Conservation (phyloP, 2,329 filamentous ascomycete genomes). For the Fusarium sp. region DNA sequence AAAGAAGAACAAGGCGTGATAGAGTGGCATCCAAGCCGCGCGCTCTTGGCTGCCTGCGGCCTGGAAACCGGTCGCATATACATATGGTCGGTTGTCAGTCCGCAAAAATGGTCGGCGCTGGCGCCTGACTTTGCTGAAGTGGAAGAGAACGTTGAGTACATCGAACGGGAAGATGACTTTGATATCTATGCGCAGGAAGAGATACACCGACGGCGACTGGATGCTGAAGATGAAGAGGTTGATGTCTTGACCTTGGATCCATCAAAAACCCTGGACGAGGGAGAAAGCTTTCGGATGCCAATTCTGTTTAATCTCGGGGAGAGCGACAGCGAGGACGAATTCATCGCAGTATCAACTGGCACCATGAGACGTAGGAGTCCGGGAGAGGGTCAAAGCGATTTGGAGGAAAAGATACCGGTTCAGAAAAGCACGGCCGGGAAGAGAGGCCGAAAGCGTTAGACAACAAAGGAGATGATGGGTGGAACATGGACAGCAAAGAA, state of each 20-base stretch:
- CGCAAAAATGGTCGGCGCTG: conserved; percentile 96
- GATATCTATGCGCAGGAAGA: conserved; percentile 97
- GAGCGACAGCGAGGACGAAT: conserved; percentile 95
- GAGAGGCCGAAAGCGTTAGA: conserved; percentile 51
- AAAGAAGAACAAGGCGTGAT: conserved; percentile 97
- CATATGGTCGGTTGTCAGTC: conserved; percentile 94
- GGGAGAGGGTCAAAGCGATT: conserved; percentile 73
- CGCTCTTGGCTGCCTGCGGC: conserved; percentile 89
- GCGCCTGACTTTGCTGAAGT: conserved; percentile 97
- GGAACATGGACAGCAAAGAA: conserved; percentile 11
- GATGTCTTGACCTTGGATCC: conserved; percentile 85
- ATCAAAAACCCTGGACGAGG: conserved; percentile 67
- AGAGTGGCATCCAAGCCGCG: conserved; percentile 93
- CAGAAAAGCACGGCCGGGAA: conserved; percentile 52
- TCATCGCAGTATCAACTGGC: conserved; percentile 73
- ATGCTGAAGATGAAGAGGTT: conserved; percentile 91
- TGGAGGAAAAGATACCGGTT: conserved; percentile 50
- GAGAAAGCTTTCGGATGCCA: conserved; percentile 84
- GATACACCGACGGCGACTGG: conserved; percentile 87
- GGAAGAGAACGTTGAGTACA: conserved; percentile 97
- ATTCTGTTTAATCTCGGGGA: conserved; percentile 92
- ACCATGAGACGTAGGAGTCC: conserved; percentile 90
- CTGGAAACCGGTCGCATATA: conserved; percentile 93
- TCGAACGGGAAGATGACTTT: conserved; percentile 96
- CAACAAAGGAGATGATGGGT: conserved; percentile 2